phyloP scores from a whole-genome alignment of 176 grass and related monocot species.

The Leersia perrieri region DNA sequence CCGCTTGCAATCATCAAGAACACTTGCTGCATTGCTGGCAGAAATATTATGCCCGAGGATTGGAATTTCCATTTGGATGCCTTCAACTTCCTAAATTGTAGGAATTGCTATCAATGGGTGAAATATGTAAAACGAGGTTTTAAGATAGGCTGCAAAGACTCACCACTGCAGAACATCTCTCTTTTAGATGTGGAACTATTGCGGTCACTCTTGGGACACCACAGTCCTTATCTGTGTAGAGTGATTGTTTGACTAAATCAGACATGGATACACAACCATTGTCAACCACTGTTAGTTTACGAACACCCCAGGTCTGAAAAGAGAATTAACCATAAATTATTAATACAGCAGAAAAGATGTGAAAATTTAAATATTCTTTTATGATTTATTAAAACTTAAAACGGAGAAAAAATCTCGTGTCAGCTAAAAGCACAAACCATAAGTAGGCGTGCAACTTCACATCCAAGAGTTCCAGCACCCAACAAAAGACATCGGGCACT shows the following conservation, averaged over 20 bases:
- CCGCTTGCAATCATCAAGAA: slow-evolving; percentile 67
- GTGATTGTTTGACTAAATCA: slow-evolving; percentile 82
- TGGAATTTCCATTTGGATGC: slow-evolving; percentile 74
- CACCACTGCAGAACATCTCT: slow-evolving; percentile 76
- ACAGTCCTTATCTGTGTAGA: slow-evolving; percentile 79
- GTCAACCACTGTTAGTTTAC: slow-evolving; percentile 80
- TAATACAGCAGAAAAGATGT: background rate
- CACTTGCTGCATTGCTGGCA: slow-evolving; percentile 39
- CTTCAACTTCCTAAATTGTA: slow-evolving; percentile 71
- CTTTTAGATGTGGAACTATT: slow-evolving; percentile 72
- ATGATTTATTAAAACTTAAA: slow-evolving; percentile 15
- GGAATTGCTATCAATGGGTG: slow-evolving; percentile 5
- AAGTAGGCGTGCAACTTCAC: slow-evolving; percentile 91
- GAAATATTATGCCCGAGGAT: slow-evolving; percentile 60
- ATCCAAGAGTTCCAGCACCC: slow-evolving; percentile 87
- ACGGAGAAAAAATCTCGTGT: background rate
- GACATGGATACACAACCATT: slow-evolving; percentile 57
- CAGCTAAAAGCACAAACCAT: slow-evolving; percentile 52
- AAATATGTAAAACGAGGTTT: background rate
- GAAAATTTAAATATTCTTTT: background rate
- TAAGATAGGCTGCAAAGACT: slow-evolving; percentile 12
- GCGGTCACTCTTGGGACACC: slow-evolving; percentile 75
- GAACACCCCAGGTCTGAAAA: slow-evolving; percentile 89
- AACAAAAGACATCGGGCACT: slow-evolving; percentile 59
- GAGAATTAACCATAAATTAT: slow-evolving; percentile 16